Conservation (phyloP, 371 early-diverging fungal genomes). For the Mucor irregularis region DNA sequence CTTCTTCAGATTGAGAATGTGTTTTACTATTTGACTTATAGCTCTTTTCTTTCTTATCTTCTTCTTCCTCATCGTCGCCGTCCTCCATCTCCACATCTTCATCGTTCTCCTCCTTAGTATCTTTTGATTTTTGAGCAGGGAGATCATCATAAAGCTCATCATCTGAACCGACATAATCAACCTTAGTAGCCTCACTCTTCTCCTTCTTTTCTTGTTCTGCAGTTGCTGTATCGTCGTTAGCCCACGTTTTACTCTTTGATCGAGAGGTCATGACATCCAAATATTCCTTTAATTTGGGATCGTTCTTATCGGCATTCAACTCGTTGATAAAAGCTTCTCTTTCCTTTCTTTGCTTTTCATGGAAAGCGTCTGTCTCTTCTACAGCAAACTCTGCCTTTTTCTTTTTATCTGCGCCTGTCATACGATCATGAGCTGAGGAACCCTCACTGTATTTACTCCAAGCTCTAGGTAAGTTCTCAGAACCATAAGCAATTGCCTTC, state of each 20-base stretch:
- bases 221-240: conserved; percentile 79
- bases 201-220: conserved; percentile 29
- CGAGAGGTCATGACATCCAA: conserved; percentile 85
- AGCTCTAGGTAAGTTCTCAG: conserved; percentile 77
- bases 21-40: not conserved
- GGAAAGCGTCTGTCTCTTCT: conserved; percentile 44
- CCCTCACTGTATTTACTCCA: conserved; percentile 89
- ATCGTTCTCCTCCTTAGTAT: conserved; percentile 28
- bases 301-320: conserved; percentile 64
- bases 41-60: conserved; percentile 25
- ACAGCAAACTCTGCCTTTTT: conserved; percentile 45
- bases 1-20: not conserved
- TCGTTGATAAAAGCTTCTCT: conserved; percentile 53
- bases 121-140: conserved; percentile 38
- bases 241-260: conserved; percentile 84
- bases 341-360: conserved; percentile 30
- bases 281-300: conserved; percentile 86
- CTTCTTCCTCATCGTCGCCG: not conserved
- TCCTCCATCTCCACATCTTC: conserved; percentile 32
- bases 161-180: conserved; percentile 66
- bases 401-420: conserved; percentile 26
- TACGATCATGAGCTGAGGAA: conserved; percentile 65
- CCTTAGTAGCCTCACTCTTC: conserved; percentile 38
- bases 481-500: conserved; percentile 82
- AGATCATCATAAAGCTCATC: conserved; percentile 74